Evolutionary conservation across 2,329 filamentous ascomycete genomes (phyloP), one percentile per base, ranked within the genome.

Genomic region (Monilinia aucupariae): DNA sequence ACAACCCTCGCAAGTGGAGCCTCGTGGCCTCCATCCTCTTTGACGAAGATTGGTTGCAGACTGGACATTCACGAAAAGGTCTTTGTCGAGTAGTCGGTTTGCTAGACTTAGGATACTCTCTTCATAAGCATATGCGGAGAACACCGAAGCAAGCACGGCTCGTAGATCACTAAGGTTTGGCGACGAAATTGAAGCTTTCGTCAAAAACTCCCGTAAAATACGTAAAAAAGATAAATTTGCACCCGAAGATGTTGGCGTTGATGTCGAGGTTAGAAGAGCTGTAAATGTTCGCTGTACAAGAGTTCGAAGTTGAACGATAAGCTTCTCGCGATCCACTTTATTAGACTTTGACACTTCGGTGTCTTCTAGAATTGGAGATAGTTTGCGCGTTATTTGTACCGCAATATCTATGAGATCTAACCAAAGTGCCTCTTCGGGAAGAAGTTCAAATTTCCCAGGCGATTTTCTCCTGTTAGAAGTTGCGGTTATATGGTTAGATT

Each of bases 81-180:
- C 94, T 68, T 91, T 88, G 66, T 96, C 92, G 0, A 99, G 81
- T 62, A 99, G 85, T 4, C 88, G 83, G 73, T 93, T 96, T 0
- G 94, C 91, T 3, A 99, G 83, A 1, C 84, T 82, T 25, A 99
- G 82, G 20, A 99, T 90, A 0, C 90, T 92, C 74, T 93, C 90
- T 75, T 99, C 94, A 73, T 97, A 97, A 0, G 92, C 88, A 74
- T 99, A 99, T 0, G 94, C 93, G 0, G 93, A 87, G 76, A 99
- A 97, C 62, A 99, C 93, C 15, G 92, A 94, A 0, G 85, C 81
- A 2, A 99, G 82, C 0, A 97, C 92, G 8, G 85, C 84, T 51
- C 94, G 88, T 3, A 99, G 82, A 73, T 97, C 92, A 1, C 91
- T 88, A 1, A 99, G 80, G 15, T 90, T 96, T 0, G 94, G 92